Base-by-base conservation (phyloP, 768 basidiomycete species). In the Kwoniella heveanensis region DNA sequence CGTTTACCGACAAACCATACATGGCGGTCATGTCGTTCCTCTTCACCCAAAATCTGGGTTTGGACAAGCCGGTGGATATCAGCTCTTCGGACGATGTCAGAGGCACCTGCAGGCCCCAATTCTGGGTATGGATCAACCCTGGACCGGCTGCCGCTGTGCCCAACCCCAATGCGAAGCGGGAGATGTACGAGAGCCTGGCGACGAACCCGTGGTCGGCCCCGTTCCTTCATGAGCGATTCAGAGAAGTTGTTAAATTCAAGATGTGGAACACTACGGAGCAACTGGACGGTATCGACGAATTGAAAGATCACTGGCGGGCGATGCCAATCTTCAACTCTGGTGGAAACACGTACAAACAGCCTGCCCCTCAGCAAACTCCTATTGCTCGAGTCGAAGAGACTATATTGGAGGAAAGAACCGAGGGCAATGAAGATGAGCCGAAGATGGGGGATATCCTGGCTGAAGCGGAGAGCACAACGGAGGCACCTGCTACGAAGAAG, bases 191-290 rank as follows among this genome's bases (percentile, higher is more conserved):
- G 25, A 84, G 87, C 70, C 85, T 98, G 39, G 88, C 78, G 1
- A 80, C 76, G 7, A 98, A 90, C 76, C 91, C 93, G 0, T 99
- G 95, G 95, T 88, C 92, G 1, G 87, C 92, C 0, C 94, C 95
- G 1, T 94, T 99, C 84, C 83, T 99, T 29, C 92, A 98, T 79
- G 88, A 87, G 12, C 85, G 92, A 50, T 98, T 98, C 83, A 87
- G 88, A 73, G 90, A 92, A 65, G 86, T 92, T 47, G 89, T 99
- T 77, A 87, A 90, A 78, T 99, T 99, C 84, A 92, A 90, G 78
- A 84, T 97, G 68, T 99, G 95, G 95, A 98, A 98, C 78, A 97
- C 95, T 30, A 97, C 94, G 0, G 94, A 95, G 71, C 94, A 97
- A 73, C 83, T 98, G 52, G 95, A 98, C 71, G 90, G 90, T 36